Conservation (phyloP, 257 asterid species). For the Solanum microdontum region DNA sequence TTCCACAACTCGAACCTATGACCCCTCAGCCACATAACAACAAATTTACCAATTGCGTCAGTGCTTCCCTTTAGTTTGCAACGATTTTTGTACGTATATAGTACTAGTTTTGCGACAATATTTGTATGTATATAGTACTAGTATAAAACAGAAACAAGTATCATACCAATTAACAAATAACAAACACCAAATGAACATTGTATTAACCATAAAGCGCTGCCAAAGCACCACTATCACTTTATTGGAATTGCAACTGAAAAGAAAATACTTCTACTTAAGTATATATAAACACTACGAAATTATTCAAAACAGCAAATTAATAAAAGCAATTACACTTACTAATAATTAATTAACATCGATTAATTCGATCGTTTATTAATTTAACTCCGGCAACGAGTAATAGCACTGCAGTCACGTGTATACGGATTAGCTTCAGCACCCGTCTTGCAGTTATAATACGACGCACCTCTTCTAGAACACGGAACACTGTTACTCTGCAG, state of each 20-base stretch:
- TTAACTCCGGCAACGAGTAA: conserved; percentile 71
- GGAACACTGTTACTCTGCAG: conserved; percentile 66
- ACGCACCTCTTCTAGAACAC: conserved; percentile 70
- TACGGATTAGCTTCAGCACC: conserved; percentile 84
- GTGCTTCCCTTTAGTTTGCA: not conserved
- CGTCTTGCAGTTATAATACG: conserved; percentile 80
- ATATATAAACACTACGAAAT: not conserved
- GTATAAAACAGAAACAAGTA: too few relatives aligned
- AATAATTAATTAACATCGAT: not conserved
- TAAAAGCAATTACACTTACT: not conserved
- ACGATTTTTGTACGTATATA: too few relatives aligned
- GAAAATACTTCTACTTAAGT: not conserved
- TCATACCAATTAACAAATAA: too few relatives aligned
- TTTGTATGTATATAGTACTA: too few relatives aligned
- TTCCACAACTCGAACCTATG: too few relatives aligned
- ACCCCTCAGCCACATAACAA: not conserved
- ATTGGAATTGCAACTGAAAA: not conserved
- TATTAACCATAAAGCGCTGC: not conserved
- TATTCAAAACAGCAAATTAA: not conserved
- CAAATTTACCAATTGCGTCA: not conserved
- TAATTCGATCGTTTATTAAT: not conserved
- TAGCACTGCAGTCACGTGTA: conserved; percentile 57
- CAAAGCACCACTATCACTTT: not conserved
- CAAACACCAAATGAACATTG: too few relatives aligned
- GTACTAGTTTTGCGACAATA: not conserved